Base-by-base conservation (phyloP, 306 rosid genomes). In the Benincasa hispida region DNA sequence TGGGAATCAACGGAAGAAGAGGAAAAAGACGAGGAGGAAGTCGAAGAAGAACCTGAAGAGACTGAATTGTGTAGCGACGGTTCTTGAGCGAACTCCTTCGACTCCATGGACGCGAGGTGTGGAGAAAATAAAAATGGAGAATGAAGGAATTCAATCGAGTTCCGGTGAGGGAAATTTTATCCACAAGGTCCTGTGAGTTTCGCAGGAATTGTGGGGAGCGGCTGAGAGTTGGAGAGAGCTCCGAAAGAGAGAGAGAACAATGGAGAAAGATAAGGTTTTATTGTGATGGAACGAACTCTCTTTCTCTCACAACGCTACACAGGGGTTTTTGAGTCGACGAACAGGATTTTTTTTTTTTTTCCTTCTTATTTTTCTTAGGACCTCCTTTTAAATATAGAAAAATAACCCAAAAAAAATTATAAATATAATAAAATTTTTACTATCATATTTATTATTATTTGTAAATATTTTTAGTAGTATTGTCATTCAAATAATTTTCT, bases 41-140 rank as follows among this genome's bases (percentile, higher is more conserved):
- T 75, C 5, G 57, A 48, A 45, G 78, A 51, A 81, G 85, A 78
- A 78, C 66, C 77, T 47, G 96, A 69, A 50, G 85, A 85, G 81
- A 50, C 59, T 0, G 87, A 53, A 70, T 56, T 10, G 8, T 28
- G 59, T n/a, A 42, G 61, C 4, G 85, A 34, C 35, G 70, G 3
- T 32, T 84, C 79, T 0, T 87, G 74, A 42, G 82, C 76, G 32
- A 82, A 21, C 30, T 62, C 76, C 42, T 45, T 50, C 17, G 79
- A 61, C 4, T 61, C 79, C 79, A 76, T 76, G 8, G 60, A 60
- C 24, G 41, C 6, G 11, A 75, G 34, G 7, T 21, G 1, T 6
- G 5, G 1, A 0, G 48, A 10, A 19, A 63, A 17, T 18, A 24
- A 18, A 62, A 58, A 57, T 41, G 68, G 68, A 35, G 53, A 34